Evolutionary conservation across 2,329 filamentous ascomycete species (phyloP), one percentile per base, ranked within the genome.

Genomic region (Pseudogymnoascus sp.): DNA sequence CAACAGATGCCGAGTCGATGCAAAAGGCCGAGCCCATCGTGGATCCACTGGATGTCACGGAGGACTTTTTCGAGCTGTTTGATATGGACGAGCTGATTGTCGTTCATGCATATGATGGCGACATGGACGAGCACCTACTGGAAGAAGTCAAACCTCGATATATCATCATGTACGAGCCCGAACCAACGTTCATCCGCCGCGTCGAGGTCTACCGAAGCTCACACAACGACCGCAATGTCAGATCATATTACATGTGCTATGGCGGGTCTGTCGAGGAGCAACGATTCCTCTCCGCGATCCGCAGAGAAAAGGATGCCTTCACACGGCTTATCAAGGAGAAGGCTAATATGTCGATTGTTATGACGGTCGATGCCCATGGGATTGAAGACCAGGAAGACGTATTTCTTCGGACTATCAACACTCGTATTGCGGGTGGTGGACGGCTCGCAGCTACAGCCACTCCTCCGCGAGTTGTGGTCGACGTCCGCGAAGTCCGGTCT

Each of bases 121-220:
- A 98, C 73, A 89, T 93, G 79, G 95, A 99, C 74, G 95, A 98
- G 73, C 91, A 96, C 74, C 83, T 98, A n/a, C 83, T 99, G 1
- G 93, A 99, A 74, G 95, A 99, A 76, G 83, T 95, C 65, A 92
- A 90, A 72, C 95, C 95, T 36, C 87, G 90, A 66, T 97, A 97
- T 75, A 92, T 99, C 65, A 90, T 99, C 78, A 98, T 99, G 95
- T 99, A 97, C 76, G 95, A 98, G 74, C 93, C 95, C 0, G 92
- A 98, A 69, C 87, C 93, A 2, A 88, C 93, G 2, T 99, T 99
- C 75, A 96, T 98, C 71, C 87, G 95, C 13, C 84, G 93, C 39
- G 89, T 99, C 19, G 95, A 99, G 74, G 93, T 98, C 1, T 99
- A 98, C 77, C 87, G 95, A 41, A 96, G 92, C 62, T 97, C 93